phyloP scores from a whole-genome alignment of 2,329 filamentous ascomycete species.

The Scedosporium aurantiacum region DNA sequence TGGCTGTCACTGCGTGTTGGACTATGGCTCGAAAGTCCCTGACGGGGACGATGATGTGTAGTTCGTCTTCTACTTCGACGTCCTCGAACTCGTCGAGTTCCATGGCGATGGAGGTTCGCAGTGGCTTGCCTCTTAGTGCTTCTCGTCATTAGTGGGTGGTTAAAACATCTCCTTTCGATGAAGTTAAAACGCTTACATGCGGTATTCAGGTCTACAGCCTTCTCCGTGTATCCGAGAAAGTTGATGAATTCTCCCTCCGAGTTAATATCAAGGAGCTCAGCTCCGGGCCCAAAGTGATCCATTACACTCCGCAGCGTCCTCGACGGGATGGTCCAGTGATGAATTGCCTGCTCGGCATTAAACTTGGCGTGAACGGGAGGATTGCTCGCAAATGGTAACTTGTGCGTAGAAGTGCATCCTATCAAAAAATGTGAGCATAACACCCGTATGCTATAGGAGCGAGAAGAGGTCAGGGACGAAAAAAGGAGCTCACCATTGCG shows the following conservation, averaged over 20 bases:
- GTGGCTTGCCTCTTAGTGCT: conserved; percentile 69
- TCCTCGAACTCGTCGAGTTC: conserved; percentile 68
- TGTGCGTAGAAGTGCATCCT: conserved; percentile 68
- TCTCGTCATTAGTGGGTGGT: conserved; percentile 9
- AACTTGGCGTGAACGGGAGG: conserved; percentile 71
- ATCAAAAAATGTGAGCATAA: background rate
- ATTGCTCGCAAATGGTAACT: conserved; percentile 61
- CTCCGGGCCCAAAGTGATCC: conserved; percentile 70
- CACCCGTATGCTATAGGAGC: background rate
- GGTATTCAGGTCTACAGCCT: conserved; percentile 53
- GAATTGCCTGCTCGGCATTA: conserved; percentile 51
- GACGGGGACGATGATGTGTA: conserved; percentile 71
- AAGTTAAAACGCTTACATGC: conserved; percentile 9
- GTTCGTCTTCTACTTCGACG: conserved; percentile 60
- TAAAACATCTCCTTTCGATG: background rate
- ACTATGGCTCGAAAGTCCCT: conserved; percentile 76
- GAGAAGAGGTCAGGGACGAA: no score
- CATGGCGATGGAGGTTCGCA: conserved; percentile 69
- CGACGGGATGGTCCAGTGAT: conserved; percentile 63
- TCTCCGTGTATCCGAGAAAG: conserved; percentile 75
- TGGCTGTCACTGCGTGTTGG: conserved; percentile 59
- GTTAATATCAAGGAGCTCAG: conserved; percentile 71
- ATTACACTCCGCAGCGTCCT: conserved; percentile 62
- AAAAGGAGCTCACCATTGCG: conserved; percentile 45
- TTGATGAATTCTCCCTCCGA: conserved; percentile 62